Conservation (phyloP, 1,284 basidiomycete genomes). For the Austroboletus novae-zelandiae region DNA sequence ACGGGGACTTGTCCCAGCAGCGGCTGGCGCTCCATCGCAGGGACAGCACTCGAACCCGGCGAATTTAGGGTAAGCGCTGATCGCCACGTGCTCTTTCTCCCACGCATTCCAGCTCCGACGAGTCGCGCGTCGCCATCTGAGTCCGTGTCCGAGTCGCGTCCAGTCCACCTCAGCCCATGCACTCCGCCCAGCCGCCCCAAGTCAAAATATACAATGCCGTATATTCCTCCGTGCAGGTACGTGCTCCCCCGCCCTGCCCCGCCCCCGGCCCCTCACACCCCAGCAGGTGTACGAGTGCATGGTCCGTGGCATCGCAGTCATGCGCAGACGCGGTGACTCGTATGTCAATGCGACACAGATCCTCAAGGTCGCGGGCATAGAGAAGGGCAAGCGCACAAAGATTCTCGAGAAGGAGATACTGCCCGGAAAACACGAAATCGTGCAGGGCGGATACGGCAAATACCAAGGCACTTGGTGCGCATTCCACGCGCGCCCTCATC, state of each 20-base stretch:
- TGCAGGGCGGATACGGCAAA: conserved; percentile 98
- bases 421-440: conserved; percentile 96
- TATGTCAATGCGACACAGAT: conserved; percentile 99
- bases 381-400: conserved; percentile 95
- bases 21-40: conserved; percentile 36
- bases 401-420: conserved; percentile 98
- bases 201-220: conserved; percentile 89
- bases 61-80: neutral
- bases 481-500: conserved; percentile 1
- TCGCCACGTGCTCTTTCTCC: neutral
- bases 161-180: conserved; percentile 19
- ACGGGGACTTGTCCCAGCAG: conserved; percentile 51
- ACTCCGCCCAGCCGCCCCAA: conserved; percentile 48
- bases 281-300: conserved; percentile 93
- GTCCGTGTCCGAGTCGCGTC: conserved; percentile 26
- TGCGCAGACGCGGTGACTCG: conserved; percentile 92
- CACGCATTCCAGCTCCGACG: conserved; percentile 28
- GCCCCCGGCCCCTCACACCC: conserved; percentile 24
- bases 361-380: conserved; percentile 97
- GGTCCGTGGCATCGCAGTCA: conserved; percentile 97
- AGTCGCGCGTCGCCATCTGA: conserved; percentile 18
- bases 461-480: conserved; percentile 97
- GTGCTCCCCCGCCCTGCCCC: conserved; percentile 11
- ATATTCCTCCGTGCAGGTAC: conserved; percentile 81
- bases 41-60: neutral